Base-by-base conservation (phyloP, 2,329 filamentous ascomycete species). In the Apiospora aurea region DNA sequence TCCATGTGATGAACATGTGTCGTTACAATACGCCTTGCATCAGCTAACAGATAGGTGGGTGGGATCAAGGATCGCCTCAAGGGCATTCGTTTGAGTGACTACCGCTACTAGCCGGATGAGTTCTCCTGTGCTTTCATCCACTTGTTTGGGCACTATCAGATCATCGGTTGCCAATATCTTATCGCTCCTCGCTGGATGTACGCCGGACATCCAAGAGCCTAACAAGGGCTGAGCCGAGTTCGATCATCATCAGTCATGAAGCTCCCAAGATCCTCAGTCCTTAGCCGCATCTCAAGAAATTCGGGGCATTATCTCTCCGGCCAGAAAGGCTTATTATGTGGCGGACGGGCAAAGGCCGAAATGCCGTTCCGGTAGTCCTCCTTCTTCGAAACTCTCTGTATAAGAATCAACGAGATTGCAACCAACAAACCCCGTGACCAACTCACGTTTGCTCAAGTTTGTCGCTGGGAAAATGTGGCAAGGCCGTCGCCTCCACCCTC, bases 1-100 rank as follows among this genome's bases (percentile, higher is more conserved):
- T 13, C 57, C 57, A 41, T 41, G 57, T 64, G 57, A 64, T 64
- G 29, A 41, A 41, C 34, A 41, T 64, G 29, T 64, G 57, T n/a
- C 57, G 34, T 64, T 41, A 34, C 34, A 13, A 21, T n/a, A 41
- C n/a, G 21, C 57, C 18, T 41, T 13, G 34, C 34, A 6, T 8
- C 34, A 41, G 14, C 26, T 26, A 18, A 24, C 34, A 6, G 21
- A 41, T 64, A n/a, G 18, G 18, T 6, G 41, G 34, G 57, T n/a
- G 18, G 34, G 57, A 34, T 41, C 10, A 18, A 64, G 21, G 57
- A 64, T 64, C 21, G 34, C 57, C 21, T 34, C 57, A 7, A 64
- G 21, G 41, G 41, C 57, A n/a, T 24, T 14, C 8, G 41, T 14
- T 18, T 2, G 10, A 41, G 18, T n/a, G 57, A 16, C 34, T 14